Base-by-base conservation (phyloP, 1,139 yeast genomes). In the Yamadazyma triangularis region DNA sequence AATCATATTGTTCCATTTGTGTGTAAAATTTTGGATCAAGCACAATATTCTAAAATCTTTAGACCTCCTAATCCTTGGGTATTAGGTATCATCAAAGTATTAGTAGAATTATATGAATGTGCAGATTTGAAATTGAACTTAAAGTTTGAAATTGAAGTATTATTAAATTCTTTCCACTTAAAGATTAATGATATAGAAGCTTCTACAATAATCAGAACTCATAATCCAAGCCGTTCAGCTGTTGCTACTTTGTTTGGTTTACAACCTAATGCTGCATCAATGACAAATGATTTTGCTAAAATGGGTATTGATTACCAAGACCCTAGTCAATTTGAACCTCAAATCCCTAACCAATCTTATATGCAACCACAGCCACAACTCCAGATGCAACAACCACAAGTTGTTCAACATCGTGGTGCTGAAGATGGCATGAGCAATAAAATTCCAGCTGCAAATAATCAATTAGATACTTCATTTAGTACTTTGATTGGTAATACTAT, bases 51-150 rank as follows among this genome's bases (percentile, higher is more conserved):
- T 0, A 72, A 65, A 31, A 75, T 91, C 14, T 91, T 93, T 58
- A 69, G 64, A 39, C 82, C 86, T 13, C 96, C 96, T 13, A 89
- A 87, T 49, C 96, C 98, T 1, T 93, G 98, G 98, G 70, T 87
- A 3, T 55, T 83, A 43, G 95, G 95, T 32, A 71, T 88, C n/a
- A 51, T 91, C 38, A 70, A 73, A 45, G 79, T 87, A 8, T 69
- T 93, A 41, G 76, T 77, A 10, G 98, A 91, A 53, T 63, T 93
- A 13, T 89, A 93, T 48, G 79, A 80, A 29, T 77, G 77, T 51
- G 89, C 93, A 2, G 83, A 82, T 32, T 72, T 93, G 68, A 87
- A 82, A 50, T 69, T 93, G 48, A 88, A 85, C 47, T 69, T 88
- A 53, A 89, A 88, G 48, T 93, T 93, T 60, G 98, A 91, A 55